A percentile compares a stretch with the other conserved stretches of the same genome.
These are phyloP conservation scores for Selaginella moellendorffii DNA, from an alignment of 75 land plant species.

Conservation along the genomic window DNA sequence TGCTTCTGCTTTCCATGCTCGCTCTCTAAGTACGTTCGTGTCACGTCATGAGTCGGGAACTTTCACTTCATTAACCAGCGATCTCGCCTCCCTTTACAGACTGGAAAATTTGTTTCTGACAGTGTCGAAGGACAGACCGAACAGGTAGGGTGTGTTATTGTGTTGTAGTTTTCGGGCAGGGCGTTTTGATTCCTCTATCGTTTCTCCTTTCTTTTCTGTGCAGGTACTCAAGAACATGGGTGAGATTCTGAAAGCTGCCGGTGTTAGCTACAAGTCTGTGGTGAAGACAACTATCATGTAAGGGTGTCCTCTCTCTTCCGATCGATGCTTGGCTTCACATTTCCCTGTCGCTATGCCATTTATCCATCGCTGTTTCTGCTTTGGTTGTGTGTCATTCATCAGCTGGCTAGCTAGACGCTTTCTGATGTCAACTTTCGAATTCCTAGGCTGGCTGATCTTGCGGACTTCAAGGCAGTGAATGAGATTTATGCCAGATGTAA, in stretches of 20 bases:
- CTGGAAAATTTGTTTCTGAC: slow-evolving; percentile 86
- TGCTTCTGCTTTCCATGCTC: too few relatives aligned
- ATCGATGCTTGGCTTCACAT: too few relatives aligned
- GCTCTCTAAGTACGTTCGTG: too few relatives aligned
- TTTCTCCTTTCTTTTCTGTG: not conserved
- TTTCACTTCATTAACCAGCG: too few relatives aligned
- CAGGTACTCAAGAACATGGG: slow-evolving; percentile 93
- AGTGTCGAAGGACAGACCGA: slow-evolving; percentile 82
- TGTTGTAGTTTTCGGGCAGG: not conserved
- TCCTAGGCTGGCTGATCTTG: slow-evolving; percentile 81
- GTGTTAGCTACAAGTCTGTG: slow-evolving; percentile 66
- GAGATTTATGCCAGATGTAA: slow-evolving; percentile 90
- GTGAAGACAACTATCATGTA: slow-evolving; percentile 96
- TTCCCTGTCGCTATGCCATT: too few relatives aligned
- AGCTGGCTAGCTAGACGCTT: not conserved
- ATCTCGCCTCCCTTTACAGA: slow-evolving; percentile 29
- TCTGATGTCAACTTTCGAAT: not conserved
- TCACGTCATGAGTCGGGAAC: too few relatives aligned
- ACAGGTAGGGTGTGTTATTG: slow-evolving; percentile 41
- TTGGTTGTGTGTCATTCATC: too few relatives aligned
- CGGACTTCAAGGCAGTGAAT: slow-evolving; percentile 87
- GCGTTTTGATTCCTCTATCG: not conserved
- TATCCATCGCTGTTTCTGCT: too few relatives aligned
- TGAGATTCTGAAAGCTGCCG: slow-evolving; percentile 77
- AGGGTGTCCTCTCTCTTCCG: not conserved